These are phyloP conservation scores for Pseudogymnoascus sp. DNA, from an alignment of 2,329 filamentous ascomycete species.

Conservation along the genomic window DNA sequence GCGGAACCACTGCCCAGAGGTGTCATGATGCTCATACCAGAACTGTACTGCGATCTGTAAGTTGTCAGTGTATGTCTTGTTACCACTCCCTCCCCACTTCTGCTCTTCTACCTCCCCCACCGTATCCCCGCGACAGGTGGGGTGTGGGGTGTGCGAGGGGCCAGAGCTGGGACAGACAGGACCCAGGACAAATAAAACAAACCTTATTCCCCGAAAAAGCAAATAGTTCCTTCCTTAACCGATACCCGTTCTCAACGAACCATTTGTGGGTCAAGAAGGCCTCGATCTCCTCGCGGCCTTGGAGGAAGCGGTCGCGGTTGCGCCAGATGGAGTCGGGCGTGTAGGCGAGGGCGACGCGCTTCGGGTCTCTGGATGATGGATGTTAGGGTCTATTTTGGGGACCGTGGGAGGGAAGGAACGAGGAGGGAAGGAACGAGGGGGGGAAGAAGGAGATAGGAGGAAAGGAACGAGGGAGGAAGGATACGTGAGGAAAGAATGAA, in stretches of 20 bases:
- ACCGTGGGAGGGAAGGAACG: neutral
- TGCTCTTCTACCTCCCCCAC: neutral
- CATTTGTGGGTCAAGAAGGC: constrained; percentile 67
- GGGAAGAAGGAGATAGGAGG: neutral
- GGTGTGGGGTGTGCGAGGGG: too few relatives aligned
- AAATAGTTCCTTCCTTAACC: constrained; percentile 77
- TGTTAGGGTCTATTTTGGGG: neutral
- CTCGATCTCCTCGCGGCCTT: constrained; percentile 60
- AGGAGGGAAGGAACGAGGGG: neutral
- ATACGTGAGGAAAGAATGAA: neutral
- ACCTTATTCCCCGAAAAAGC: constrained; percentile 62
- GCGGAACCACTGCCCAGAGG: constrained; percentile 70
- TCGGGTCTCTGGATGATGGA: neutral
- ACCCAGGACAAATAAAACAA: neutral
- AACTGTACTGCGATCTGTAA: constrained; percentile 73
- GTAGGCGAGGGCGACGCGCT: constrained; percentile 46
- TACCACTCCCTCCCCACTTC: neutral
- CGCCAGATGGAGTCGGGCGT: constrained; percentile 73
- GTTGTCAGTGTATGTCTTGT: neutral
- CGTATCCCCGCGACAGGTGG: too few relatives aligned
- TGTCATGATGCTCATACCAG: constrained; percentile 69
- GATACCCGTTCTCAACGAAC: constrained; percentile 63
- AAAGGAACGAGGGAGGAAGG: neutral
- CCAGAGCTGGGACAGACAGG: too few relatives aligned
- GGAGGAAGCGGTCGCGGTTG: constrained; percentile 64